phyloP scores from a whole-genome alignment of 768 basidiomycete species.

The Xanthoconium purpureum region DNA sequence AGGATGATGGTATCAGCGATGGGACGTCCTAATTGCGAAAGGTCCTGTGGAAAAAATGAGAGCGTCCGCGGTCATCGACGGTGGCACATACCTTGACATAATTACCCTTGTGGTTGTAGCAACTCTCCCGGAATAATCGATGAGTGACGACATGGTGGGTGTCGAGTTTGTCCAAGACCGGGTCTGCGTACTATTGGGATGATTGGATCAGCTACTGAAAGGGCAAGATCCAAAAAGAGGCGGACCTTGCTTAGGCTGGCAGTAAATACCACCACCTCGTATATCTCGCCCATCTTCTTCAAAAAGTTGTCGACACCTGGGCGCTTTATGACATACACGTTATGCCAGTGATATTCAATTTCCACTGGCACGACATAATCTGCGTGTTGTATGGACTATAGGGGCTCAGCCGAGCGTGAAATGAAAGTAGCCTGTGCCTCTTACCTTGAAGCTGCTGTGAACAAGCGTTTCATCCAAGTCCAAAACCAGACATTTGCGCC shows the following conservation, averaged over 20 bases:
- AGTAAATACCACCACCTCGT: conserved; percentile 97
- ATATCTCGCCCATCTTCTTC: conserved; percentile 97
- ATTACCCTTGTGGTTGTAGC: conserved; percentile 98
- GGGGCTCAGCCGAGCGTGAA: conserved; percentile 8
- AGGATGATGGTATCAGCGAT: conserved; percentile 95
- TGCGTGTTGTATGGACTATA: conserved; percentile 85
- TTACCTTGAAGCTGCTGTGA: conserved; percentile 97
- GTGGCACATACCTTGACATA: conserved; percentile 86
- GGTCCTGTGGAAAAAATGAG: conserved; percentile 58
- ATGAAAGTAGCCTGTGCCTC: conserved; percentile 8
- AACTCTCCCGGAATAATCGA: conserved; percentile 94
- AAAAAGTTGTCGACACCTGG: conserved; percentile 97
- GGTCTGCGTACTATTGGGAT: conserved; percentile 84
- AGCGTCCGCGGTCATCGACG: neutral
- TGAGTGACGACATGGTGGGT: conserved; percentile 89
- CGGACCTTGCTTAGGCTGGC: conserved; percentile 94
- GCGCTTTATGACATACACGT: conserved; percentile 98
- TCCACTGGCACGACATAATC: conserved; percentile 99
- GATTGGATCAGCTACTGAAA: conserved; percentile 6
- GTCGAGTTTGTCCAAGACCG: conserved; percentile 96
- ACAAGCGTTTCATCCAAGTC: conserved; percentile 97
- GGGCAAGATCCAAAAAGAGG: conserved; percentile 4
- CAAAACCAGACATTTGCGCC: conserved; percentile 92
- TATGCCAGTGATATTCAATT: conserved; percentile 97
- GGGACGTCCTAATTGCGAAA: conserved; percentile 94